Percentiles rank a stretch among this genome's conserved stretches.
Evolutionary conservation across 176 grass and related monocot species (phyloP).

Genomic region (Musa itinerans): DNA sequence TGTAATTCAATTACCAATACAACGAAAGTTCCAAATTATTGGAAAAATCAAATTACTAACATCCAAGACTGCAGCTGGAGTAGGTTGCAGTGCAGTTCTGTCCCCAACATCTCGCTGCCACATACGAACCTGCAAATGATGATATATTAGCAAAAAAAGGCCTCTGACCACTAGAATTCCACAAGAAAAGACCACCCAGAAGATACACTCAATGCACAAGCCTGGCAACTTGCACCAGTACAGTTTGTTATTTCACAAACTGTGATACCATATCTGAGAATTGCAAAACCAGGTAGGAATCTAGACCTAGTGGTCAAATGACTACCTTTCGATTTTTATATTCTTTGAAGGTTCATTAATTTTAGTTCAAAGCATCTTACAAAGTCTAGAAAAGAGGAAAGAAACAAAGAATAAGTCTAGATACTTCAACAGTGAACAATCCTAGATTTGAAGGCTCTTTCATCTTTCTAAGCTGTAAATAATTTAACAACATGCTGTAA

Average conservation of each 20-base stretch:
- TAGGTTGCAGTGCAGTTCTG: conserved; percentile 61
- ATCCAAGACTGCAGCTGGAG: conserved; percentile 82
- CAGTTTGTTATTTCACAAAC: neutral
- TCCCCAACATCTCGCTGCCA: conserved; percentile 87
- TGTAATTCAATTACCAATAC: neutral
- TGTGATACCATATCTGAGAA: neutral
- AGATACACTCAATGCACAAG: neutral
- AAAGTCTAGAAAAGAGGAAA: no score
- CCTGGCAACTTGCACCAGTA: neutral
- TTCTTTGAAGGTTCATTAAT: no score
- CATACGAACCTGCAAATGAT: conserved; percentile 59
- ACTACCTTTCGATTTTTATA: no score
- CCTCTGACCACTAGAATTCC: no score
- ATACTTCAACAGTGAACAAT: no score
- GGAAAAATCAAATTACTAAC: conserved; percentile 35
- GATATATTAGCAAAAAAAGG: neutral
- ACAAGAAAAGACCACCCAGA: neutral
- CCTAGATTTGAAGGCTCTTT: no score
- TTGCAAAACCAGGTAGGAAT: neutral
- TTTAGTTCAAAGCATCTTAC: no score
- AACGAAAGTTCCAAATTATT: neutral
- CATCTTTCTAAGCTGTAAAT: no score
- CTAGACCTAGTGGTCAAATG: no score
- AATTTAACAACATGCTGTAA: no score
- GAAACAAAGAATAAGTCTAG: neutral